Base-by-base conservation (phyloP, 192 early-diverging fungal genomes). In the Backusella tarrabulga region DNA sequence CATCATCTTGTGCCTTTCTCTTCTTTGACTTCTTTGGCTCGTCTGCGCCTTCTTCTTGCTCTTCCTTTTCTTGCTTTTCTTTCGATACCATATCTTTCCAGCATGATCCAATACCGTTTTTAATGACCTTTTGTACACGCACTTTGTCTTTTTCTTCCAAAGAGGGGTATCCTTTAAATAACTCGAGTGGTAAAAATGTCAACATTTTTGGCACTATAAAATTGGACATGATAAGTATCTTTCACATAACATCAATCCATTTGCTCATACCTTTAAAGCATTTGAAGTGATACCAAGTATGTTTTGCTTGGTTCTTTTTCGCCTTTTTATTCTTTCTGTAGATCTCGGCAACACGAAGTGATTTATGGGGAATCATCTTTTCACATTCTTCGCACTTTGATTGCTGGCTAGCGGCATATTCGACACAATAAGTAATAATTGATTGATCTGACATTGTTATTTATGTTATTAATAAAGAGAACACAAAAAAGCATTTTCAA, bases 231-330 rank as follows among this genome's bases (percentile, higher is more conserved):
- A 29, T 41, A 42, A 60, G 21, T 67, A 21, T 50, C 8, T 23
- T 35, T 50, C 9, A 36, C 46, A 23, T 38, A 19, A 36, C 6
- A 21, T 4, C 4, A n/a, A 6, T 44, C 15, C n/a, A 2, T 6
- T 21, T 21, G 19, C 29, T 29, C 4, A 68, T 76, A 76, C 77
- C 74, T 35, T 44, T 71, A 36, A 83, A 87, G 56, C 86, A 87
- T 79, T 82, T 87, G 78, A 87, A 87, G 46, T 87, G 86, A 71
- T 80, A 87, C 86, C 86, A 87, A 1, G 80, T 75, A 35, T 82
- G 77, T 78, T 83, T 87, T 75, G 86, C 84, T 74, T 83, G 80
- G 73, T 84, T 79, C 68, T 87, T 87, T 77, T 87, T 87, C 38
- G 81, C 86, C 73, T 85, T 85, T 60, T 87, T 85, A 54, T 74